These are phyloP conservation scores for Cryptomeria japonica DNA, from an alignment of 75 land plant genomes.

Conservation along the genomic window DNA sequence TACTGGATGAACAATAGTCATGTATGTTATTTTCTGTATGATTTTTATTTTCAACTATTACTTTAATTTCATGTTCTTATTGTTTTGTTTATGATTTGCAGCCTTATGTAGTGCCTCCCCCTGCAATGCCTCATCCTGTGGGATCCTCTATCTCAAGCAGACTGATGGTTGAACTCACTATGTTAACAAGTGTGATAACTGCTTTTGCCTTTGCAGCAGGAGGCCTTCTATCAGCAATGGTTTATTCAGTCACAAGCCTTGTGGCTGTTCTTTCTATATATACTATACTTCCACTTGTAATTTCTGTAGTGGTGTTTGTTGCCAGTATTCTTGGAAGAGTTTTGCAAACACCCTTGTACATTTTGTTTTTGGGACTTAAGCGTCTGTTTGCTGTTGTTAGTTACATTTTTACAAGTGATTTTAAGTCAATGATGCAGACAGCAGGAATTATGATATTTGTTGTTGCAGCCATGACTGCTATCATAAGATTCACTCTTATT, in stretches of 20 bases:
- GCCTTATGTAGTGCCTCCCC: conserved; percentile 65
- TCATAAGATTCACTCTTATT: conserved; percentile 80
- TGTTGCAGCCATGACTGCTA: conserved; percentile 55
- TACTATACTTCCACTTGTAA: conserved; percentile 18
- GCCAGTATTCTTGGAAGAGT: conserved; percentile 8
- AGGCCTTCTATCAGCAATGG: conserved; percentile 62
- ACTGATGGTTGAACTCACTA: conserved; percentile 70
- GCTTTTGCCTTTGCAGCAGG: conserved; percentile 67
- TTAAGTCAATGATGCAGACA: conserved; percentile 43
- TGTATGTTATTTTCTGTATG: neutral
- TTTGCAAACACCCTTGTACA: conserved; percentile 13
- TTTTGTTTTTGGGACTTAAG: neutral
- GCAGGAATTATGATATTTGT: conserved; percentile 55
- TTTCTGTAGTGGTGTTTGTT: neutral
- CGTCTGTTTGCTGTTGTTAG: conserved; percentile 24
- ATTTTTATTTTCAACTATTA: neutral
- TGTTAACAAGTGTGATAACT: conserved; percentile 61
- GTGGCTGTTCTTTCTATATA: conserved; percentile 25
- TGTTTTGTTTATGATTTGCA: conserved; percentile 28
- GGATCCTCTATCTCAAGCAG: conserved; percentile 88
- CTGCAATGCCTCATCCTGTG: conserved; percentile 73
- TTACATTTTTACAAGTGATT: conserved; percentile 42
- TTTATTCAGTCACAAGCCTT: conserved; percentile 53
- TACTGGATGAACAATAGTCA: neutral
- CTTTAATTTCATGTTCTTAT: neutral